Percentiles rank a stretch among this genome's conserved stretches.
phyloP scores from a whole-genome alignment of 2,329 filamentous ascomycete species.

The Calonectria fujianensis region DNA sequence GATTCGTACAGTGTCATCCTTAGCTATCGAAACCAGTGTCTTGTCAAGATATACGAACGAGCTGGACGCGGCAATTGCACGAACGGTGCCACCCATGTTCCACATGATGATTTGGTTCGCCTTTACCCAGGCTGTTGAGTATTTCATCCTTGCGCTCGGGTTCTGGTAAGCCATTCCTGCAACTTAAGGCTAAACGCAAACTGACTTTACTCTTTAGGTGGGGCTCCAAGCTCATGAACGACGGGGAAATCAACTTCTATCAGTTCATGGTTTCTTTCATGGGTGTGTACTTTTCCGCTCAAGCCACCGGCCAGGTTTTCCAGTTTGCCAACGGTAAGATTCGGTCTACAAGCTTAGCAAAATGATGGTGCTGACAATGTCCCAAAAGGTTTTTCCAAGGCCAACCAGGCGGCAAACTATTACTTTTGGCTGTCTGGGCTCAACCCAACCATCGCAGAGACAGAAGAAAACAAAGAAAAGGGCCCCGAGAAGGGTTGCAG shows the following conservation, averaged over 20 bases:
- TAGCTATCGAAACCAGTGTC: slow-evolving; percentile 62
- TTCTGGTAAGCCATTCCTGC: slow-evolving; percentile 56
- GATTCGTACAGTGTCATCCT: slow-evolving; percentile 62
- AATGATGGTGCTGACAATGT: not conserved
- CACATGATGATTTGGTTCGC: slow-evolving; percentile 59
- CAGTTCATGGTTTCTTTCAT: slow-evolving; percentile 69
- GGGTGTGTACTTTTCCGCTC: slow-evolving; percentile 66
- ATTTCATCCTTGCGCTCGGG: slow-evolving; percentile 61
- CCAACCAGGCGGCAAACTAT: slow-evolving; percentile 68
- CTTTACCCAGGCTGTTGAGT: slow-evolving; percentile 59
- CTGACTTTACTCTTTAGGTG: slow-evolving; percentile 46
- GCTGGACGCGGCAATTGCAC: slow-evolving; percentile 53
- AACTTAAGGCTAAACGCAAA: not conserved
- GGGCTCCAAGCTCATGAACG: slow-evolving; percentile 58
- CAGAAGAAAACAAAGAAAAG: slow-evolving; percentile 25
- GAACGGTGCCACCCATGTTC: slow-evolving; percentile 53
- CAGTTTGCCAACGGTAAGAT: slow-evolving; percentile 65
- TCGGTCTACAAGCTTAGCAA: not conserved
- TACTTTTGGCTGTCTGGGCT: slow-evolving; percentile 64
- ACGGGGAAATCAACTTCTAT: slow-evolving; percentile 71
- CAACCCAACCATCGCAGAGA: slow-evolving; percentile 33
- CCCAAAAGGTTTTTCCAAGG: slow-evolving; percentile 67
- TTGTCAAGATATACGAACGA: slow-evolving; percentile 55
- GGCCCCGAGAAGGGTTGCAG: slow-evolving; percentile 46
- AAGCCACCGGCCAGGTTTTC: slow-evolving; percentile 62